These are phyloP conservation scores for Sinapis alba DNA, from an alignment of 441 rosid species.

Conservation along the genomic window DNA sequence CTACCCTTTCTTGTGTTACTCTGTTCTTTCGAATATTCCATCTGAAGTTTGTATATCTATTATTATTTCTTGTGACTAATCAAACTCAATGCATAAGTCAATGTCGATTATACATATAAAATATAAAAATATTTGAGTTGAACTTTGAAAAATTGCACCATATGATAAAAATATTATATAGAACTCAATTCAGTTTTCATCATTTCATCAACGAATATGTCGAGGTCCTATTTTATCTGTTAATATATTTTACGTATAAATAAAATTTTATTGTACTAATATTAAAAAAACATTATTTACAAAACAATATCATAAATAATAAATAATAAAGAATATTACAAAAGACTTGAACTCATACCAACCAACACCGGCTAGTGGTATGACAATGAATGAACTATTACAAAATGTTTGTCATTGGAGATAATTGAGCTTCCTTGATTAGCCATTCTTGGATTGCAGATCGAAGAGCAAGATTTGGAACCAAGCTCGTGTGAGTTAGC, in stretches of 20 bases:
- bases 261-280: not conserved
- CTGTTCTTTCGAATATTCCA: conserved; percentile 38
- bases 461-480: conserved; percentile 82
- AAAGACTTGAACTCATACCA: not conserved
- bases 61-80: conserved; percentile 12
- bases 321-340: not conserved
- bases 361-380: not conserved
- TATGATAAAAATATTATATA: not conserved
- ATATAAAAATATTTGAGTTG: not conserved
- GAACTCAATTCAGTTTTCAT: not conserved
- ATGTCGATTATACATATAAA: not conserved
- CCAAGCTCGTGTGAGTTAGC: conserved; percentile 57
- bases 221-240: not conserved
- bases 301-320: not conserved
- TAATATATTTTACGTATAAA: not conserved
- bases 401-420: not conserved
- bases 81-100: not conserved
- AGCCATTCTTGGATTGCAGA: conserved; percentile 80
- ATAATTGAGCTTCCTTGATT: conserved; percentile 26
- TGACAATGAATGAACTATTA: not conserved
- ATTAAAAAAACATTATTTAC: not conserved
- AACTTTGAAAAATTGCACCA: not conserved
- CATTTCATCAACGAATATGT: not conserved
- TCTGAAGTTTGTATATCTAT: conserved; percentile 27
- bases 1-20: conserved; percentile 33